phyloP scores from a whole-genome alignment of 768 basidiomycete species.

The Boletellus emodensis region DNA sequence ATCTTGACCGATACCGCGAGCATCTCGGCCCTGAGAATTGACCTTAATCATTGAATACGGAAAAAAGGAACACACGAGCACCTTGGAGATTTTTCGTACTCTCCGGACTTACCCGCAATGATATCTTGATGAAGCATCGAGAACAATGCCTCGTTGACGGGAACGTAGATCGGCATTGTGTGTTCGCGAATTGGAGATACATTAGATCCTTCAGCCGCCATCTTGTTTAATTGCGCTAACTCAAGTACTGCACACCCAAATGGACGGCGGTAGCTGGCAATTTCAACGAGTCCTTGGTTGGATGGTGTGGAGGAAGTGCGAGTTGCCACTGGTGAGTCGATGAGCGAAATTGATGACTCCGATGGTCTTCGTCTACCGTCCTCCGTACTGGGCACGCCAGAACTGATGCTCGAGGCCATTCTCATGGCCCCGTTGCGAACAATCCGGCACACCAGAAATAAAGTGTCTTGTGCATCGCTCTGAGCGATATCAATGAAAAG shows the following conservation, averaged over 20 bases:
- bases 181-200: constrained; percentile 67
- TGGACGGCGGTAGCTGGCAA: constrained; percentile 70
- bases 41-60: constrained; percentile 1
- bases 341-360: constrained; percentile 42
- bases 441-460: constrained; percentile 88
- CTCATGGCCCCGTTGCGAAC: constrained; percentile 86
- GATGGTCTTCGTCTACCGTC: constrained; percentile 51
- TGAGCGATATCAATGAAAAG: constrained; percentile 87
- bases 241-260: constrained; percentile 96
- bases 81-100: constrained; percentile 82
- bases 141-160: constrained; percentile 79
- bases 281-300: constrained; percentile 31
- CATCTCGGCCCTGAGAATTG: constrained; percentile 66
- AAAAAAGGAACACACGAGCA: constrained; percentile 31
- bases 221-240: constrained; percentile 67
- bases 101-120: constrained; percentile 70
- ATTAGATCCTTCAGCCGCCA: constrained; percentile 61
- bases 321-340: constrained; percentile 29
- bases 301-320: constrained; percentile 22
- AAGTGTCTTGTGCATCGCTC: constrained; percentile 78
- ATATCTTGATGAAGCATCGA: constrained; percentile 96
- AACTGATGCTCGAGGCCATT: constrained; percentile 54
- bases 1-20: constrained; percentile 81
- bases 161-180: constrained; percentile 83
- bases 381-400: constrained; percentile 36